phyloP scores from a whole-genome alignment of 2,329 filamentous ascomycete genomes.

The Talaromyces sp. region DNA sequence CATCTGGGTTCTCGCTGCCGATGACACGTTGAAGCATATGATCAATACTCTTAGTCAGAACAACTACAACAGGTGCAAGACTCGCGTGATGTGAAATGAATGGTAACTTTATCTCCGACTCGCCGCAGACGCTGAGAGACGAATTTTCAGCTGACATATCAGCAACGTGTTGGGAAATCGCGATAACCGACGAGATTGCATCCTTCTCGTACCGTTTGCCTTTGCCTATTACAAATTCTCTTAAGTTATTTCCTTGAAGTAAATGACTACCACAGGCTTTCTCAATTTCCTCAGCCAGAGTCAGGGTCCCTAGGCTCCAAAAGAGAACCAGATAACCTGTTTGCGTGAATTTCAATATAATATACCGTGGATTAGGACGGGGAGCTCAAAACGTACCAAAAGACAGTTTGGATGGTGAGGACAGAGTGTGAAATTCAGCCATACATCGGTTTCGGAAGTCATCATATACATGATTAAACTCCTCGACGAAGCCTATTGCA shows the following conservation, averaged over 20 bases:
- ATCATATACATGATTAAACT: not conserved
- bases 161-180: not conserved
- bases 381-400: not conserved
- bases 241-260: not conserved
- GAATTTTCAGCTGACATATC: not conserved
- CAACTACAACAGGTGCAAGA: not conserved
- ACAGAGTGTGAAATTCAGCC: not conserved
- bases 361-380: not conserved
- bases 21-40: not conserved
- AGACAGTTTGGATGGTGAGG: not conserved
- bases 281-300: not conserved
- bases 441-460: not conserved
- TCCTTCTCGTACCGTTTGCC: not conserved
- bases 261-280: not conserved
- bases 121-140: not conserved
- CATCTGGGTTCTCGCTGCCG: not conserved
- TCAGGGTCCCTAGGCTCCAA: not conserved
- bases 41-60: conserved; percentile 5
- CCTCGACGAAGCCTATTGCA: not conserved
- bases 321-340: conserved; percentile 3
- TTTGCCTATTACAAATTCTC: not conserved
- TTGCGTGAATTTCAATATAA: not conserved
- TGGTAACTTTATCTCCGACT: not conserved
- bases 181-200: conserved; percentile 3
- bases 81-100: conserved; percentile 11